These are phyloP conservation scores for Carex cristatella DNA, from an alignment of 176 grass and related monocot species.

Conservation along the genomic window DNA sequence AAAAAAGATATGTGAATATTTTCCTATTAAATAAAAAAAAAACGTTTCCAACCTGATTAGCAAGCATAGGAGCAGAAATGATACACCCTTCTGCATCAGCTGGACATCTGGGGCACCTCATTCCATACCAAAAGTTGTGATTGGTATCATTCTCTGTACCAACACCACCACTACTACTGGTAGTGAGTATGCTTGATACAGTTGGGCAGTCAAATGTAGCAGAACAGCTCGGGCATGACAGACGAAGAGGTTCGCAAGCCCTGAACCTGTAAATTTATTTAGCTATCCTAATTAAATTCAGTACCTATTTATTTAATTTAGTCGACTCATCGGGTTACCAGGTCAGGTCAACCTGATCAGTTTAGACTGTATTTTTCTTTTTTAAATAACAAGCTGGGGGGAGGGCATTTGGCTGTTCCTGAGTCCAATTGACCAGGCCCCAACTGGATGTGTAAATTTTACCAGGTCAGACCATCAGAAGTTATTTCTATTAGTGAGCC, in stretches of 20 bases:
- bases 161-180: slow-evolving; percentile 23
- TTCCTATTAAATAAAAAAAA: background rate
- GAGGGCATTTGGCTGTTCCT: background rate
- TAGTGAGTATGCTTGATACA: slow-evolving; percentile 67
- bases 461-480: background rate
- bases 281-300: slow-evolving; percentile 25
- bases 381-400: too few relatives aligned
- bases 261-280: slow-evolving; percentile 55
- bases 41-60: slow-evolving; percentile 63
- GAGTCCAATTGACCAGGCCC: background rate
- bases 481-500: background rate
- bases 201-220: slow-evolving; percentile 73
- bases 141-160: slow-evolving; percentile 42
- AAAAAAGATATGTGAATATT: background rate
- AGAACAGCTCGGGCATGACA: slow-evolving; percentile 84
- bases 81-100: slow-evolving; percentile 41
- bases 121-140: slow-evolving; percentile 67
- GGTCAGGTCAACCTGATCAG: background rate
- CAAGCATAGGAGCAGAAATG: slow-evolving; percentile 59
- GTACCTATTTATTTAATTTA: slow-evolving; percentile 2
- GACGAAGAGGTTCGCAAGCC: slow-evolving; percentile 68
- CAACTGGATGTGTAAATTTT: background rate
- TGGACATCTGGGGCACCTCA: slow-evolving; percentile 82
- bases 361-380: background rate
- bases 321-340: background rate